Conservation (phyloP, 2,329 filamentous ascomycete genomes). For the Talaromyces sp. region DNA sequence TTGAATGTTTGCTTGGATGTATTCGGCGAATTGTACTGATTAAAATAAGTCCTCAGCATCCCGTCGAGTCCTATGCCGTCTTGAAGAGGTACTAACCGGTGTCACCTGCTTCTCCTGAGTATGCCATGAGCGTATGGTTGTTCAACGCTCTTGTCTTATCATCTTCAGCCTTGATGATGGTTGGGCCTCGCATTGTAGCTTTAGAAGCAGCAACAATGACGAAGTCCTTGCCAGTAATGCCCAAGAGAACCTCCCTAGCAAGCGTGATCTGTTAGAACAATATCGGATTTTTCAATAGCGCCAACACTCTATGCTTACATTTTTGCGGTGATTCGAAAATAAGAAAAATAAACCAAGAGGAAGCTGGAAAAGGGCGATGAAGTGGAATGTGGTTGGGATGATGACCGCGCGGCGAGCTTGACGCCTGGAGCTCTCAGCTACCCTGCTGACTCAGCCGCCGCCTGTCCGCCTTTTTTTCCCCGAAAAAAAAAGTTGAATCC, state of each 20-base stretch:
- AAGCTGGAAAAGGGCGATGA: constrained; percentile 24
- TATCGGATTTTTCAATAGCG: constrained; percentile 11
- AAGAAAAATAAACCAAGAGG: constrained; percentile 24
- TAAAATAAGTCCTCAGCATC: constrained; percentile 17
- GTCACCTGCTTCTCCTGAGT: constrained; percentile 93
- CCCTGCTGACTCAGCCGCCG: constrained; percentile 37
- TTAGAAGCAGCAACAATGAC: constrained; percentile 97
- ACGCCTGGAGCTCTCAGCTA: constrained; percentile 45
- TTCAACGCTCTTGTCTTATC: constrained; percentile 95
- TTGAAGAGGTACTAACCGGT: constrained; percentile 64
- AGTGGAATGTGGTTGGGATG: constrained; percentile 25
- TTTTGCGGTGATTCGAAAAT: constrained; percentile 23
- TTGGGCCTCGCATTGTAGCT: constrained; percentile 96
- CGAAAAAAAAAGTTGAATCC: constrained; percentile 42
- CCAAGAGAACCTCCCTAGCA: constrained; percentile 90
- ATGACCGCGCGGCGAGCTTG: constrained; percentile 45
- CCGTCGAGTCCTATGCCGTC: background rate
- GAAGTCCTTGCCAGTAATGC: constrained; percentile 99
- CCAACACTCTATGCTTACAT: constrained; percentile 30
- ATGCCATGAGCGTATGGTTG: constrained; percentile 92
- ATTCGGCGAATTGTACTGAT: constrained; percentile 96
- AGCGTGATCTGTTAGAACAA: constrained; percentile 21
- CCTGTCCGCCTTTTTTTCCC: constrained; percentile 32
- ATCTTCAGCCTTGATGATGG: constrained; percentile 90
- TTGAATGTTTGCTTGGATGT: constrained; percentile 97